Percentiles rank a stretch among this genome's conserved stretches.
Conservation (phyloP, 345 rosid species). For the Raphanus raphanistrum region DNA sequence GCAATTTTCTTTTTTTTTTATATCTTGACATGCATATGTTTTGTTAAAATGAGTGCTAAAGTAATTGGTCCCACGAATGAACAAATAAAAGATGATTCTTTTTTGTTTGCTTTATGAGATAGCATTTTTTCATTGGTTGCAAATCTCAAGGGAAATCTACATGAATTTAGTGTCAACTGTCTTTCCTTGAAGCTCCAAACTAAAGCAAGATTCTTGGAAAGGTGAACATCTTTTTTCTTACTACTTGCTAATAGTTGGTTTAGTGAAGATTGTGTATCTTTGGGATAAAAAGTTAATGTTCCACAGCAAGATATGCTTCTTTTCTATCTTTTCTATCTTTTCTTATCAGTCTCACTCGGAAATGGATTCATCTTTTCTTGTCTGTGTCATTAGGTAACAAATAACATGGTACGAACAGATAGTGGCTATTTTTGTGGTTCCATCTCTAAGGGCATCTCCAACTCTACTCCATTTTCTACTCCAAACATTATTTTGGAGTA, state of each 20-base stretch:
- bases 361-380: not conserved
- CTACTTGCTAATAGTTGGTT: constrained; percentile 26
- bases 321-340: constrained; percentile 1
- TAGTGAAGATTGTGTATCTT: constrained; percentile 19
- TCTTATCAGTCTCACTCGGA: constrained; percentile 17
- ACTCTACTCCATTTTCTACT: too few relatives aligned
- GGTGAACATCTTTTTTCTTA: constrained; percentile 14
- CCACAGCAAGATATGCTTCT: constrained; percentile 2
- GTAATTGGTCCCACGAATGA: constrained; percentile 34
- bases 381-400: constrained; percentile 23
- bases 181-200: constrained; percentile 29
- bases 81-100: constrained; percentile 29
- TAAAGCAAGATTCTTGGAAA: constrained; percentile 35
- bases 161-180: constrained; percentile 35
- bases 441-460: too few relatives aligned
- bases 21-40: constrained; percentile 31
- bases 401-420: constrained; percentile 3
- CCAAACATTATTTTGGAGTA: too few relatives aligned
- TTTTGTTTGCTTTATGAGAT: constrained; percentile 31
- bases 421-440: constrained; percentile 11
- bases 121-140: constrained; percentile 26
- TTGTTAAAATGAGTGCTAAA: constrained; percentile 25
- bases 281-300: constrained; percentile 30
- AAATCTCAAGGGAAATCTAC: constrained; percentile 30
- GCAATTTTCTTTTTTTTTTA: constrained; percentile 21